Evolutionary conservation across 2,329 filamentous ascomycete species (phyloP).

Genomic region (Peltaster fructicola): DNA sequence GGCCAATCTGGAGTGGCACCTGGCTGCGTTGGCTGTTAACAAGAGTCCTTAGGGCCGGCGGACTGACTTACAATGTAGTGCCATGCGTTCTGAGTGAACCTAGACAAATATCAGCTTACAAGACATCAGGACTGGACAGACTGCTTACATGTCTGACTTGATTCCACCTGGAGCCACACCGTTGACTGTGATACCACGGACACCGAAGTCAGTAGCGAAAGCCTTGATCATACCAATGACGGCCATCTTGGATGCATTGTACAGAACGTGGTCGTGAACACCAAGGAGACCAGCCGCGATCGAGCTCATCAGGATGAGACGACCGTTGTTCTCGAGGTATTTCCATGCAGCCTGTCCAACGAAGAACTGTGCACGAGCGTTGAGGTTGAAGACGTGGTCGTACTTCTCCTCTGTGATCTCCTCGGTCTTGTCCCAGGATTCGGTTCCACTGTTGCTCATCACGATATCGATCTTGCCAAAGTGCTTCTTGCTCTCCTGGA

Average conservation of each 20-base stretch:
- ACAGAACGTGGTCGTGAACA: constrained; percentile 53
- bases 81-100: constrained; percentile 17
- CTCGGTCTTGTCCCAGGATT: constrained; percentile 50
- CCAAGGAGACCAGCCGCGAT: constrained; percentile 51
- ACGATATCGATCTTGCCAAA: constrained; percentile 31
- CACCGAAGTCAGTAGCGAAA: constrained; percentile 54
- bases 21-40: too few species aligned
- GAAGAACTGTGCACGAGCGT: constrained; percentile 57
- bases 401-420: constrained; percentile 54
- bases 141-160: constrained; percentile 69
- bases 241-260: constrained; percentile 55
- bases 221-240: constrained; percentile 56
- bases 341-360: constrained; percentile 59
- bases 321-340: constrained; percentile 49
- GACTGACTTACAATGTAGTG: too few species aligned
- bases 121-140: constrained; percentile 24
- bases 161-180: constrained; percentile 55
- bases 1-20: constrained; percentile 31
- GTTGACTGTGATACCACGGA: constrained; percentile 51
- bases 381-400: constrained; percentile 52
- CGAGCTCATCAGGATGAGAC: constrained; percentile 57
- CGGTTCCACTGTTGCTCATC: constrained; percentile 40
- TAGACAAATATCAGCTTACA: background rate
- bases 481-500: constrained; percentile 25
- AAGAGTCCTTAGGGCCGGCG: too few species aligned